Conservation (phyloP, 371 early-diverging fungal species). For the Mortierella sp. region DNA sequence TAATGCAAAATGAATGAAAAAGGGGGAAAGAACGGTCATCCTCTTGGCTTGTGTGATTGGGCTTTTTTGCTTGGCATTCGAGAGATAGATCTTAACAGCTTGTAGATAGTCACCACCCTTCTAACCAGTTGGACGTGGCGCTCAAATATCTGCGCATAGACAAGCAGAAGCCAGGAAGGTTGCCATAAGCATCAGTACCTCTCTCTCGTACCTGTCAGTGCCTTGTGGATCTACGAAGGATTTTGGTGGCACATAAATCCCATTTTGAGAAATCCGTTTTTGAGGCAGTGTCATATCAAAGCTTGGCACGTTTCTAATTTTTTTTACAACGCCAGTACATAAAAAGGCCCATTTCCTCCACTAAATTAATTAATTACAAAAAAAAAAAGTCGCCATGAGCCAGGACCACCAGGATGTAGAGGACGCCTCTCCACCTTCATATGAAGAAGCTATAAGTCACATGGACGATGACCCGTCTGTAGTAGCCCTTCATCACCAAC, state of each 20-base stretch:
- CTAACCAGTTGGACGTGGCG: no score
- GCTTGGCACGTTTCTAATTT: neutral
- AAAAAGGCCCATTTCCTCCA: neutral
- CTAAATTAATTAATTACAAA: neutral
- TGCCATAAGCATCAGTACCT: no score
- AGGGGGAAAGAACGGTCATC: neutral
- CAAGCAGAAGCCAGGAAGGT: no score
- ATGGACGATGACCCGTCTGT: slow-evolving; percentile 14
- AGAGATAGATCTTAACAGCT: neutral
- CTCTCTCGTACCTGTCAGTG: no score
- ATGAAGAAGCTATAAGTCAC: slow-evolving; percentile 52
- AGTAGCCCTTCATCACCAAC: slow-evolving; percentile 8
- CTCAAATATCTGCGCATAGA: no score
- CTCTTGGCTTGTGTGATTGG: no score
- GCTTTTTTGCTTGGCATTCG: neutral
- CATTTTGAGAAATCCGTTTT: neutral
- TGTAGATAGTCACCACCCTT: no score
- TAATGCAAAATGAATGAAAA: neutral
- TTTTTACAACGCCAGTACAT: neutral
- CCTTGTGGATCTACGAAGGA: no score
- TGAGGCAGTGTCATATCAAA: neutral
- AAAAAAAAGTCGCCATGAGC: neutral
- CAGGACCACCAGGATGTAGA: slow-evolving; percentile 15
- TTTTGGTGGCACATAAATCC: no score
- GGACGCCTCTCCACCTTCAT: slow-evolving; percentile 40